These are phyloP conservation scores for Coemansia sp. DNA, from an alignment of 192 early-diverging fungal genomes.

Conservation along the genomic window DNA sequence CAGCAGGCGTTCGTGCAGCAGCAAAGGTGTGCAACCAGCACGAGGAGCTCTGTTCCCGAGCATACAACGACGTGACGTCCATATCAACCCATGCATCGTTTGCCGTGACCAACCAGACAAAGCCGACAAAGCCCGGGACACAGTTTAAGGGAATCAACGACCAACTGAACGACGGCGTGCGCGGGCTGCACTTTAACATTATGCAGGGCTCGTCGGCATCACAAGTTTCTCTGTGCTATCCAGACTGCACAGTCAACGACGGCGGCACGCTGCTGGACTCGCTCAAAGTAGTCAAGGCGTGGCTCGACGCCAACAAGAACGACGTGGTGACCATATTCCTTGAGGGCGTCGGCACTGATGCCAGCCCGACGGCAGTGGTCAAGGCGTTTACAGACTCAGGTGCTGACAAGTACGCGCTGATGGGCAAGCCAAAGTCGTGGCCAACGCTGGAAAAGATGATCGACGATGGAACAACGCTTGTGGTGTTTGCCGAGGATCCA, in stretches of 20 bases:
- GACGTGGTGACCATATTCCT: slow-evolving; percentile 53
- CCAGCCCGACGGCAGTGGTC: slow-evolving; percentile 32
- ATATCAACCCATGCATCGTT: slow-evolving; percentile 50
- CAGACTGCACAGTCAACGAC: slow-evolving; percentile 44
- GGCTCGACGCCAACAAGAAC: slow-evolving; percentile 42
- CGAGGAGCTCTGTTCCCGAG: slow-evolving; percentile 41
- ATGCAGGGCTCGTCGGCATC: slow-evolving; percentile 28
- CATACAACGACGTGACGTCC: slow-evolving; percentile 46
- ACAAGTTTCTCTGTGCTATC: slow-evolving; percentile 37
- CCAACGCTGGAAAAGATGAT: slow-evolving; percentile 44
- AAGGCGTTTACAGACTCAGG: slow-evolving; percentile 41
- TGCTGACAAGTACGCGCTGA: slow-evolving; percentile 31
- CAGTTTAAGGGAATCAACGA: slow-evolving; percentile 47
- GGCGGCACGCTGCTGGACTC: slow-evolving; percentile 39
- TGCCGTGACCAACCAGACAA: slow-evolving; percentile 22
- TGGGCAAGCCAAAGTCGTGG: slow-evolving; percentile 36
- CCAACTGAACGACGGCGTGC: slow-evolving; percentile 50
- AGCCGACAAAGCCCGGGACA: slow-evolving; percentile 30
- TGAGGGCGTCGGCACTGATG: slow-evolving; percentile 24
- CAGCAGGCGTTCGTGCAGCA: slow-evolving; percentile 17
- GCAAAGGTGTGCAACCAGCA: slow-evolving; percentile 39
- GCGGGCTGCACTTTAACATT: slow-evolving; percentile 50
- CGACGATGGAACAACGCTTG: slow-evolving; percentile 34
- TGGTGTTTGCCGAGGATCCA: slow-evolving; percentile 49
- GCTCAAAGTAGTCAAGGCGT: slow-evolving; percentile 35